Percentiles rank a stretch among this genome's conserved stretches.
Conservation (phyloP, 1,139 yeast species). For the Protomyces lactucae-debilis region DNA sequence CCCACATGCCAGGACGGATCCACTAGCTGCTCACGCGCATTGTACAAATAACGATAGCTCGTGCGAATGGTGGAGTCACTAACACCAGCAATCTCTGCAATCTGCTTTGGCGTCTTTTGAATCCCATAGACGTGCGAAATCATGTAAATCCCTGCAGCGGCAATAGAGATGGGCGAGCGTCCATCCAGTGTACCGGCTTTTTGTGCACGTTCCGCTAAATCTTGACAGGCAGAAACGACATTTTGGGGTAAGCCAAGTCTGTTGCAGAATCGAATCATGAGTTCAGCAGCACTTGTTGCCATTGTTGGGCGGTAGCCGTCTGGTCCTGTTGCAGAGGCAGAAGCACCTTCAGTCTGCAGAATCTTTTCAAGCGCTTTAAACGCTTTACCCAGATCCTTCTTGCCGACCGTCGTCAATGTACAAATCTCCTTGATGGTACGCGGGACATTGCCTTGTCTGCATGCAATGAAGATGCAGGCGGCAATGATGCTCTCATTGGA, state of each 20-base stretch:
- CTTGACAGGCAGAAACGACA: constrained; percentile 89
- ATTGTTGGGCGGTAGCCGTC: constrained; percentile 29
- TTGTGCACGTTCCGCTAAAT: constrained; percentile 81
- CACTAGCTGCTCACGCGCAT: constrained; percentile 24
- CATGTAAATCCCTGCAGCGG: constrained; percentile 95
- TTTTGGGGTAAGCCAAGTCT: constrained; percentile 82
- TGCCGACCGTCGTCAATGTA: constrained; percentile 89
- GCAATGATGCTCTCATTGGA: constrained; percentile 95
- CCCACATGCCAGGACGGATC: constrained; percentile 23
- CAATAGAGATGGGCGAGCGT: constrained; percentile 93
- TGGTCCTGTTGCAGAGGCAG: constrained; percentile 24
- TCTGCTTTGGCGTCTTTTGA: constrained; percentile 60
- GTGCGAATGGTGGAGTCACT: constrained; percentile 97
- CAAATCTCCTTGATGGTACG: constrained; percentile 94
- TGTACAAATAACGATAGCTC: constrained; percentile 76
- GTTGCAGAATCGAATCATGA: constrained; percentile 93
- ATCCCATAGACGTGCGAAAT: constrained; percentile 77
- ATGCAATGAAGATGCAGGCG: constrained; percentile 89
- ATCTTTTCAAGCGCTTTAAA: constrained; percentile 40
- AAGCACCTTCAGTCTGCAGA: constrained; percentile 27
- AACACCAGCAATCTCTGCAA: constrained; percentile 93
- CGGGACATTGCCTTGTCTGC: constrained; percentile 90
- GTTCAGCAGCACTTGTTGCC: constrained; percentile 79
- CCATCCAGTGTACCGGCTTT: constrained; percentile 95
- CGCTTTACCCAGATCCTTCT: constrained; percentile 77